Evolutionary conservation across 257 asterid species (phyloP), one percentile per base, ranked within the genome.

Genomic region (Striga asiatica): DNA sequence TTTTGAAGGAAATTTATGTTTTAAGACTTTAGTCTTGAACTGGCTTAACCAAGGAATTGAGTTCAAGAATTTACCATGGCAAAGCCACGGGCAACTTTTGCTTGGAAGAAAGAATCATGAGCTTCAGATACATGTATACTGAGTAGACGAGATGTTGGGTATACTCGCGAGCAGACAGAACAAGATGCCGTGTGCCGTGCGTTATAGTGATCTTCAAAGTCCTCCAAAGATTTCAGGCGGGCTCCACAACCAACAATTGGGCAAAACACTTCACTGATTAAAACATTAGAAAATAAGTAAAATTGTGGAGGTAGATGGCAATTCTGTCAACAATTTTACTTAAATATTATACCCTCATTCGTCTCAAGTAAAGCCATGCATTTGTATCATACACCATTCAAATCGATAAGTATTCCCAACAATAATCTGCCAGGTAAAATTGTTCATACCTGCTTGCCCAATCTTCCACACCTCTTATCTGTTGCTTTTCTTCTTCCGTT

Each of bases 21-120:
- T n/a, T n/a, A n/a, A 21, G 22, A 53, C 50, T 20, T 6, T 19
- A 43, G 46, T 4, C 49, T 46, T 43, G 54, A 28, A 54, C 28
- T 17, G 25, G 18, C 19, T 43, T 50, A 32, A 29, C 57, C 35
- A 35, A 29, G 20, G 52, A 47, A 47, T 14, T 24, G 47, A 18
- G 31, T 19, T 53, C 21, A 42, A 56, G 58, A 60, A 34, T 23
- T 66, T 78, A 91, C 98, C 98, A 87, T 81, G 32, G 86, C 68
- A 69, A 31, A 80, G 27, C 98, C 98, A 61, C 96, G 89, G 22
- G 89, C 82, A 67, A 77, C 96, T 75, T 91, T 91, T 62, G 96
- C 96, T 71, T 91, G 84, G 49, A 91, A 91, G 80, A 86, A 91
- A 46, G 96, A 91, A 82, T 87, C 96, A 56, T 87, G 96, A 57